Evolutionary conservation across 2,329 filamentous ascomycete genomes (phyloP).

Genomic region (Colletotrichum chrysophilum): DNA sequence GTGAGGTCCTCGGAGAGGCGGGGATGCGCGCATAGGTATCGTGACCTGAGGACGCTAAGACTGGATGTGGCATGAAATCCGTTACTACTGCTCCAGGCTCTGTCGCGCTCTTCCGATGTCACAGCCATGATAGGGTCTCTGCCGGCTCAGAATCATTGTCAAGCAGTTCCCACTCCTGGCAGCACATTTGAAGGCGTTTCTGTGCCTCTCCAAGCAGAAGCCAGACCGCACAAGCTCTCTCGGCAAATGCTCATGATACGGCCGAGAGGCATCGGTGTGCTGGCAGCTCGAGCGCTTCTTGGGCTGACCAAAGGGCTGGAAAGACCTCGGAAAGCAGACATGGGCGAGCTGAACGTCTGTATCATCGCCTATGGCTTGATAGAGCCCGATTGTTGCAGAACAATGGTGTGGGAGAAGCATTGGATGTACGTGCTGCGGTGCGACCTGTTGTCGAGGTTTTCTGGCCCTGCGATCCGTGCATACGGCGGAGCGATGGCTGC

Average conservation of each 20-base stretch:
- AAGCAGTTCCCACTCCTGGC: background rate
- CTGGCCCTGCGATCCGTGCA: background rate
- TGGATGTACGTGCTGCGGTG: background rate
- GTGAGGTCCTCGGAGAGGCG: background rate
- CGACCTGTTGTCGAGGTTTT: background rate
- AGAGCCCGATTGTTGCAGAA: background rate
- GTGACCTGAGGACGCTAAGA: background rate
- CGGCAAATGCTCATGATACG: background rate
- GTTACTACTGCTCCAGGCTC: background rate
- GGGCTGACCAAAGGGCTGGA: background rate
- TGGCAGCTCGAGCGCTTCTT: background rate
- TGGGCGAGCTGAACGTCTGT: background rate
- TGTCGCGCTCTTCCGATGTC: background rate
- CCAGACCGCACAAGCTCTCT: background rate
- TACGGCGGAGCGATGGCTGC: background rate
- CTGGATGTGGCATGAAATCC: constrained; percentile 1
- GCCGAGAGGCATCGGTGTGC: background rate
- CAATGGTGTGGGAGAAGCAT: background rate
- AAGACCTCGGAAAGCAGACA: background rate
- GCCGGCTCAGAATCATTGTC: background rate
- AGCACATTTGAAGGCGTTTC: background rate
- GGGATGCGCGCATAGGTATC: background rate
- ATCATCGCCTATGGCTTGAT: background rate
- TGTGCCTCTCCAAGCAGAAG: background rate
- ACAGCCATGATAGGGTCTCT: background rate